Conservation (phyloP, 371 early-diverging fungal species). For the Apophysomyces ossiformis region DNA sequence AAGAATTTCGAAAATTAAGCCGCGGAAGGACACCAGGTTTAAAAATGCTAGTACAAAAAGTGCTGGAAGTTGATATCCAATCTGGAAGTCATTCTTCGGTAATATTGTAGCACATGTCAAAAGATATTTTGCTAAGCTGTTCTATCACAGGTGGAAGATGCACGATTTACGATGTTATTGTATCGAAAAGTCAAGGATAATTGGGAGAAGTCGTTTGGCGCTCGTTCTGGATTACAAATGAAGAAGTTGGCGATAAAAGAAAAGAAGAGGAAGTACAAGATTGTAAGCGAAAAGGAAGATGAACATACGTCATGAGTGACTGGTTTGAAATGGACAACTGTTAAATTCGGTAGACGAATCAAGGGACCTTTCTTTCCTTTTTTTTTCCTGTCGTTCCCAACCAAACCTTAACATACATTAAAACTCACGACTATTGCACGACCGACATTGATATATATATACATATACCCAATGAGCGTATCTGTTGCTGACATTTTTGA, state of each 20-base stretch:
- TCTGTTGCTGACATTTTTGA: conserved; percentile 56
- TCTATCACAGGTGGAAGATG: conserved; percentile 77
- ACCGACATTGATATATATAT: conserved; percentile 1
- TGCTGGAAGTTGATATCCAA: conserved; percentile 84
- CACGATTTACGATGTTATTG: conserved; percentile 86
- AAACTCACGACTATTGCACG: conserved; percentile 6
- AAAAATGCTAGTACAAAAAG: conserved; percentile 73
- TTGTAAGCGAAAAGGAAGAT: not conserved
- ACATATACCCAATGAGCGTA: conserved; percentile 35
- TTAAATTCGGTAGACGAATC: no score
- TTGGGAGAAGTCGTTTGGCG: conserved; percentile 77
- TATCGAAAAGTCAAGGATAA: conserved; percentile 79
- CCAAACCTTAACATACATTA: conserved; percentile 1
- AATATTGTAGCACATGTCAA: conserved; percentile 10
- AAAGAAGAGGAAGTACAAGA: conserved; percentile 13
- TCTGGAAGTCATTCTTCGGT: conserved; percentile 90
- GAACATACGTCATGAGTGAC: no score
- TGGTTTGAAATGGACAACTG: no score
- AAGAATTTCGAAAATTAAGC: conserved; percentile 71
- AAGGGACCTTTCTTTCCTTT: not conserved
- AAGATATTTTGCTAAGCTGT: not conserved
- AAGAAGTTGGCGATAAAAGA: conserved; percentile 20
- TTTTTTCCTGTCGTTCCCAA: not conserved
- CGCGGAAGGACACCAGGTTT: conserved; percentile 76
- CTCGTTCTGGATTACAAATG: conserved; percentile 26